Conservation (phyloP, 169 alveolate genomes). For the Cyclospora cayetanensis region DNA sequence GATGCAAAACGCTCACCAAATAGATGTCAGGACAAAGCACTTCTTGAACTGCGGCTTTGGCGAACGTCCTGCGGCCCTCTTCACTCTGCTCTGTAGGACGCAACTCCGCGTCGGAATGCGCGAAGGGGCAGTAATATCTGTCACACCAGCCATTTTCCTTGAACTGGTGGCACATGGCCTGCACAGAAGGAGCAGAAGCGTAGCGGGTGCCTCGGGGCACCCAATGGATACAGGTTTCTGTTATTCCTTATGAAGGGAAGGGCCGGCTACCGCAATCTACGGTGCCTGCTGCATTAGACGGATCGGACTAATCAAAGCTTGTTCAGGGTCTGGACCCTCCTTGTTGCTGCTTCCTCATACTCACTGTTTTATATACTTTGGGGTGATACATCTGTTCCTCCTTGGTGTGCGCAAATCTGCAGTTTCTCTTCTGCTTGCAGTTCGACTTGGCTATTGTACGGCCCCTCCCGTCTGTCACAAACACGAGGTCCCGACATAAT, state of each 20-base stretch:
- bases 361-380: slow-evolving; percentile 50
- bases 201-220: no score
- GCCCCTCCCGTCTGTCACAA: slow-evolving; percentile 58
- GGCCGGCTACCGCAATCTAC: background rate
- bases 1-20: slow-evolving; percentile 24
- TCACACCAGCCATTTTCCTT: slow-evolving; percentile 57
- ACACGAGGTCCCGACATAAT: slow-evolving; percentile 42
- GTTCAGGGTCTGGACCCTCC: background rate
- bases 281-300: background rate
- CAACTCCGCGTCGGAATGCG: slow-evolving; percentile 16
- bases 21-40: slow-evolving; percentile 59
- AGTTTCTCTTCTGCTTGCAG: slow-evolving; percentile 57
- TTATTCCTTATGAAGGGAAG: background rate
- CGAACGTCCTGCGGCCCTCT: background rate
- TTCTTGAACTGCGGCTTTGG: slow-evolving; percentile 20
- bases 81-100: slow-evolving; percentile 19
- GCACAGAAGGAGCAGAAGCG: background rate
- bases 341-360: background rate
- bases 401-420: slow-evolving; percentile 69
- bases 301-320: background rate
- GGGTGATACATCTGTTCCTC: slow-evolving; percentile 67
- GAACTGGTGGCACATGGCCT: slow-evolving; percentile 59
- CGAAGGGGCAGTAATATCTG: slow-evolving; percentile 58
- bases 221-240: background rate
- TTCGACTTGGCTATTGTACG: slow-evolving; percentile 63